These are phyloP conservation scores for Globisporangium nunn DNA, from an alignment of 352 stramenopile species.

Conservation along the genomic window DNA sequence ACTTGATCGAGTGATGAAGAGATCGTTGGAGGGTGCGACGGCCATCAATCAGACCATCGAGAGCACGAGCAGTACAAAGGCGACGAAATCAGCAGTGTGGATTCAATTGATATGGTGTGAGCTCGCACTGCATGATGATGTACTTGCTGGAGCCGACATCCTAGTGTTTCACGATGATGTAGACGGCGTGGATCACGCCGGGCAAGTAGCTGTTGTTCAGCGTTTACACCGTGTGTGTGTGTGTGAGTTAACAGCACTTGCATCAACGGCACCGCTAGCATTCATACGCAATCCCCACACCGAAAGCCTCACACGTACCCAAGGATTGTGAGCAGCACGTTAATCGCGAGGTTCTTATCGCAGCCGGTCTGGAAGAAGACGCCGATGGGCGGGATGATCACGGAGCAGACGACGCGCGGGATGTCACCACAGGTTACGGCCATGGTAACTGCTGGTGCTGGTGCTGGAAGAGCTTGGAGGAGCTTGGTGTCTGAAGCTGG, in stretches of 20 bases:
- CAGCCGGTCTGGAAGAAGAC: constrained; percentile 36
- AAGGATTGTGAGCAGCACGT: constrained; percentile 46
- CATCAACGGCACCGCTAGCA: no score
- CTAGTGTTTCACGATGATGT: constrained; percentile 27
- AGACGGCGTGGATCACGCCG: constrained; percentile 66
- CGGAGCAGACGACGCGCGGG: constrained; percentile 55
- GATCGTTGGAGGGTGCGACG: no score
- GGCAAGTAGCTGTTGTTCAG: constrained; percentile 38
- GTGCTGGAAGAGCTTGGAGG: no score
- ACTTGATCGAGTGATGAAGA: no score
- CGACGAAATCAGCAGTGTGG: no score
- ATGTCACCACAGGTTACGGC: constrained; percentile 62
- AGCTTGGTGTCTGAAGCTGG: no score
- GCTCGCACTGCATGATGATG: no score
- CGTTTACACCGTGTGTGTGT: not conserved
- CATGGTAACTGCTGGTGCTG: constrained; percentile 16
- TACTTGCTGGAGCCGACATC: not conserved
- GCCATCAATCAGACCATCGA: no score
- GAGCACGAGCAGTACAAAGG: no score
- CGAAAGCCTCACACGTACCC: not conserved
- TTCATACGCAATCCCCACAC: no score
- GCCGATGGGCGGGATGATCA: constrained; percentile 43
- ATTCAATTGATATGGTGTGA: no score
- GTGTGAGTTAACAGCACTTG: not conserved
- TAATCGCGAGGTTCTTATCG: constrained; percentile 42